Evolutionary conservation across 768 basidiomycete species (phyloP).

Genomic region (Boletus vermiculosoides): DNA sequence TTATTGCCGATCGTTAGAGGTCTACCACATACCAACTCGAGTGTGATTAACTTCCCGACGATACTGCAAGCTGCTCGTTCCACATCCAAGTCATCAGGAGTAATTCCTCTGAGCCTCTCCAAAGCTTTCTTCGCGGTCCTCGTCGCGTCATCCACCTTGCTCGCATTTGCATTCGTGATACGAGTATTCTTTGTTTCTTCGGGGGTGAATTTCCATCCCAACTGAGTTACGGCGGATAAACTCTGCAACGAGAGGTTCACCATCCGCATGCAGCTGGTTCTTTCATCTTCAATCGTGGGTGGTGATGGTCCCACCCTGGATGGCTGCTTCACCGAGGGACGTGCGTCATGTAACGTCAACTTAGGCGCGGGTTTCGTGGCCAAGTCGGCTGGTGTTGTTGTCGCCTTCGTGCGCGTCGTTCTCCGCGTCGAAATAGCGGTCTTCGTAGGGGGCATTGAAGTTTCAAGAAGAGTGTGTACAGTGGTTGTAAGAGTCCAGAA

Average conservation of each 20-base stretch:
- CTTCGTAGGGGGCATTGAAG: conserved; percentile 16
- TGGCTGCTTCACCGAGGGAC: conserved; percentile 30
- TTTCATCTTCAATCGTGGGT: conserved; percentile 35
- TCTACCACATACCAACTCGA: conserved; percentile 63
- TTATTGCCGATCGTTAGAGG: neutral
- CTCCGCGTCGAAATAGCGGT: conserved; percentile 1
- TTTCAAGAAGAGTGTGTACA: neutral
- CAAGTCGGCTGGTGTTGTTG: neutral
- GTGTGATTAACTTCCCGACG: conserved; percentile 59
- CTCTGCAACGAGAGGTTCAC: conserved; percentile 63
- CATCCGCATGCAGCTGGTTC: conserved; percentile 53
- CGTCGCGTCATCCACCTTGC: conserved; percentile 35
- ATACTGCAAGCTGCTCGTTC: conserved; percentile 73
- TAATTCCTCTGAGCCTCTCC: conserved; percentile 42
- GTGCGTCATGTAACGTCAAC: conserved; percentile 27
- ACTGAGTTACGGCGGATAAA: conserved; percentile 50
- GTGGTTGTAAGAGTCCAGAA: no score
- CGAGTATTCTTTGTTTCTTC: conserved; percentile 26
- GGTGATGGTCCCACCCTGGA: conserved; percentile 1
- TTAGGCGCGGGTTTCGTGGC: conserved; percentile 25
- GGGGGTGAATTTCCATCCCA: conserved; percentile 54
- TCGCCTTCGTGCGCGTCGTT: conserved; percentile 14
- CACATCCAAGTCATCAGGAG: conserved; percentile 54
- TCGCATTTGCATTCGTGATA: conserved; percentile 25
- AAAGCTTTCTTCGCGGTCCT: conserved; percentile 45